Conservation (phyloP, 345 rosid genomes). For the Pseudoturritis turrita region DNA sequence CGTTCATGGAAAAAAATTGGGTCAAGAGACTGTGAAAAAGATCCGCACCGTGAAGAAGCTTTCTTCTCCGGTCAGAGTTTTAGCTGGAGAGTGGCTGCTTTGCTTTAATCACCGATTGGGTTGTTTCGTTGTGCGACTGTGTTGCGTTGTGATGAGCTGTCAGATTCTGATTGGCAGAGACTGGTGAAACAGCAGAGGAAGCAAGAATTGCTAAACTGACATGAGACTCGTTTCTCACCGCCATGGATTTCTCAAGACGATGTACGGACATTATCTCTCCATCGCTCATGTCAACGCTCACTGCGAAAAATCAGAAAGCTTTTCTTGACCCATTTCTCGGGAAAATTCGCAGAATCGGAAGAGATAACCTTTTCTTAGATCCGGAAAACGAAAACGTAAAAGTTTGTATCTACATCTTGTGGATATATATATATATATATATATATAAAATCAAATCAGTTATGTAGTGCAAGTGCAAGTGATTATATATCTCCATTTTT, state of each 20-base stretch:
- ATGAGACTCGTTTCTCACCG: constrained; percentile 27
- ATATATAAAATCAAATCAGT: no score
- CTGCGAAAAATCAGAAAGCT: constrained; percentile 4
- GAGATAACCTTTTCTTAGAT: neutral
- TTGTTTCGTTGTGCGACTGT: no score
- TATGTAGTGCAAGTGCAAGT: no score
- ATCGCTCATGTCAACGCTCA: constrained; percentile 26
- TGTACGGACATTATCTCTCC: constrained; percentile 31
- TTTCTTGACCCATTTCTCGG: neutral
- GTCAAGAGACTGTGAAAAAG: neutral
- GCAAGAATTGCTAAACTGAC: constrained; percentile 31
- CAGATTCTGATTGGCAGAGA: constrained; percentile 20
- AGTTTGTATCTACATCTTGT: no score
- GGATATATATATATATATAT: no score
- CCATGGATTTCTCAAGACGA: constrained; percentile 17
- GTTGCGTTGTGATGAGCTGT: constrained; percentile 3
- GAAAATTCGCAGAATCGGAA: neutral
- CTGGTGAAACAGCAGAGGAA: constrained; percentile 25
- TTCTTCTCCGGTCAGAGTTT: neutral
- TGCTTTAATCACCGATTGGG: neutral
- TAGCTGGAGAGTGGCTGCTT: constrained; percentile 8
- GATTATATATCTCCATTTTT: no score
- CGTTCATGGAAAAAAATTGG: neutral
- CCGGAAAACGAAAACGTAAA: no score
- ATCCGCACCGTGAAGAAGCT: neutral